Evolutionary conservation across 2,329 filamentous ascomycete genomes (phyloP).

Genomic region (Trichophyton benhamiae): DNA sequence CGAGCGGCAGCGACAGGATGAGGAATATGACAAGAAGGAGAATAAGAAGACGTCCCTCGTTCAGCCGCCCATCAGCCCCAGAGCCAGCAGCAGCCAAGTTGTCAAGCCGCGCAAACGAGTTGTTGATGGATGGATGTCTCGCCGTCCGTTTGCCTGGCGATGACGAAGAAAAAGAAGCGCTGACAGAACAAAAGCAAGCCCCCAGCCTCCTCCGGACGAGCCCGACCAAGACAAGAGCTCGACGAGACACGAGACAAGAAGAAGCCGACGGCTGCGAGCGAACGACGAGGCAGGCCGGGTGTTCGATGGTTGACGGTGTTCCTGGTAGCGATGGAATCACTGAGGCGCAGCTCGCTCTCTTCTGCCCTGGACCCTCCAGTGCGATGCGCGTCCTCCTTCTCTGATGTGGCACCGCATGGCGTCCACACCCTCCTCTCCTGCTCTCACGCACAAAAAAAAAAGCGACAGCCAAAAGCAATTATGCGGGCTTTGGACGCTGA

Average conservation of each 20-base stretch:
- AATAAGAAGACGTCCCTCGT: background rate
- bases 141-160: background rate
- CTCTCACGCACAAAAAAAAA: no score
- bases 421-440: background rate
- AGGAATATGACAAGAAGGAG: background rate
- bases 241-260: background rate
- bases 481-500: no score
- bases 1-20: background rate
- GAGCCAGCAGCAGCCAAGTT: background rate
- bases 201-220: no score
- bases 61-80: background rate
- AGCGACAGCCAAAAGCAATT: no score
- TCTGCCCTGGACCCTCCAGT: background rate
- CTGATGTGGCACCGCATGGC: background rate
- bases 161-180: background rate
- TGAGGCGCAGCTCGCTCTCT: background rate
- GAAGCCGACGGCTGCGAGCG: background rate
- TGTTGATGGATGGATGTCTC: background rate
- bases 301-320: background rate
- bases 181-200: no score
- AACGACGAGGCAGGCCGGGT: background rate
- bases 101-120: background rate
- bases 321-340: background rate
- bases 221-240: background rate
- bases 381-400: background rate